These are phyloP conservation scores for Fusarium brachygibbosum DNA, from an alignment of 2,329 filamentous ascomycete genomes.

Conservation along the genomic window DNA sequence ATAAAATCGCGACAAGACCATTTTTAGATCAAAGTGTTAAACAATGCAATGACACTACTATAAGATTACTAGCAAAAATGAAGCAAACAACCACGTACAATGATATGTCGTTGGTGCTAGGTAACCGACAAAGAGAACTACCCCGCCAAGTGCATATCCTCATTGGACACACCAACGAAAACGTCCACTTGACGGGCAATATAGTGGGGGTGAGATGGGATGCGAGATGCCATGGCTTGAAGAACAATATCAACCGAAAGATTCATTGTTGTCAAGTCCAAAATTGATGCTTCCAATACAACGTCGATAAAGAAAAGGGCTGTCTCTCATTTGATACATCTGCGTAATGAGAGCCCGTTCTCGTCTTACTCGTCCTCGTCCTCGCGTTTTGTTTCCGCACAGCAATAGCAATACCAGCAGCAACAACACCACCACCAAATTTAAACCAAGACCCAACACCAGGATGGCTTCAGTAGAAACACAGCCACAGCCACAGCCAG, in stretches of 20 bases:
- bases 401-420: slow-evolving; percentile 29
- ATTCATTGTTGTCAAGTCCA: slow-evolving; percentile 23
- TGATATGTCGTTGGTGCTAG: slow-evolving; percentile 34
- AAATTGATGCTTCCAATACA: slow-evolving; percentile 13
- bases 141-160: slow-evolving; percentile 38
- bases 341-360: slow-evolving; percentile 52
- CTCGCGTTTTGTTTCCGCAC: slow-evolving; percentile 53
- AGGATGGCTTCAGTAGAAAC: slow-evolving; percentile 34
- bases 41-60: background rate
- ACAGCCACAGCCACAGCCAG: slow-evolving; percentile 17
- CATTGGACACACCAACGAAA: slow-evolving; percentile 25
- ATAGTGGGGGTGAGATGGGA: slow-evolving; percentile 47
- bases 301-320: slow-evolving; percentile 38
- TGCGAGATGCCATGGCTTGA: slow-evolving; percentile 44
- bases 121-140: slow-evolving; percentile 45
- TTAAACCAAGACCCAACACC: slow-evolving; percentile 25
- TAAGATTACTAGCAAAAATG: background rate
- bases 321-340: slow-evolving; percentile 26
- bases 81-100: slow-evolving; percentile 3
- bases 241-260: slow-evolving; percentile 49
- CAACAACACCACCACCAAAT: slow-evolving; percentile 14
- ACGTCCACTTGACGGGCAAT: slow-evolving; percentile 26
- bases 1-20: background rate
- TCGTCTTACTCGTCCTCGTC: slow-evolving; percentile 48
- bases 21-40: slow-evolving; percentile 12